These are phyloP conservation scores for Thalassiosira oceanica DNA, from an alignment of 352 stramenopile species.

Conservation along the genomic window DNA sequence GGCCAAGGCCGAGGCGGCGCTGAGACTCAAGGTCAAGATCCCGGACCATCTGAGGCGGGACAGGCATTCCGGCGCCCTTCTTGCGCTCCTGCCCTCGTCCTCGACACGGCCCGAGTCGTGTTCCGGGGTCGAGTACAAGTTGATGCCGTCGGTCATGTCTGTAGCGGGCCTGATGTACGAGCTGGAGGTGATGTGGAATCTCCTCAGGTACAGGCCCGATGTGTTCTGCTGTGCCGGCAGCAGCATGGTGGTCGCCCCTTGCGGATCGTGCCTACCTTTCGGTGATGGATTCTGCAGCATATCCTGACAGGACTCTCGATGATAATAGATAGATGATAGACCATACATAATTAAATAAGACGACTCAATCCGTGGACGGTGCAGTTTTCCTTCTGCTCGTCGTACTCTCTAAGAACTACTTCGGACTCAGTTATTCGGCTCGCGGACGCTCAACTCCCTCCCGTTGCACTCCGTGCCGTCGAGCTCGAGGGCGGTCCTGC, in stretches of 20 bases:
- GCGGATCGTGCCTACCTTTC: no score
- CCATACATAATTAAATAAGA: no score
- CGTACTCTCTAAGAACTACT: no score
- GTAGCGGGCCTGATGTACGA: conserved; percentile 10
- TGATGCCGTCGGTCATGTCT: conserved; percentile 12
- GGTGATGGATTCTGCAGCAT: no score
- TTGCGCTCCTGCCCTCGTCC: conserved; percentile 6
- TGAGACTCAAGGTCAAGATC: neutral
- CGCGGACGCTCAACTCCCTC: conserved; percentile 59
- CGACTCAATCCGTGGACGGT: no score
- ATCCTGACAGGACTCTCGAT: no score
- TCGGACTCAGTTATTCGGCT: conserved; percentile 73
- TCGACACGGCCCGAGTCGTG: neutral
- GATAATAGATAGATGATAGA: no score
- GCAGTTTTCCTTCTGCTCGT: no score
- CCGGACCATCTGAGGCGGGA: conserved; percentile 26
- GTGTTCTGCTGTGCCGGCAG: conserved; percentile 6
- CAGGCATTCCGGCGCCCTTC: conserved; percentile 14
- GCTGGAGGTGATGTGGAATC: conserved; percentile 25
- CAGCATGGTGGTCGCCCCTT: neutral
- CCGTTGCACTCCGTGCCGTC: conserved; percentile 67
- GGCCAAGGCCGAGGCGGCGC: neutral
- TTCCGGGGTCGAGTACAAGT: conserved; percentile 7
- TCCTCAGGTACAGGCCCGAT: conserved; percentile 32
- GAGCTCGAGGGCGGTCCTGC: conserved; percentile 51